Conservation (phyloP, 208 protist genomes). For the Wallacemonas sp. region DNA sequence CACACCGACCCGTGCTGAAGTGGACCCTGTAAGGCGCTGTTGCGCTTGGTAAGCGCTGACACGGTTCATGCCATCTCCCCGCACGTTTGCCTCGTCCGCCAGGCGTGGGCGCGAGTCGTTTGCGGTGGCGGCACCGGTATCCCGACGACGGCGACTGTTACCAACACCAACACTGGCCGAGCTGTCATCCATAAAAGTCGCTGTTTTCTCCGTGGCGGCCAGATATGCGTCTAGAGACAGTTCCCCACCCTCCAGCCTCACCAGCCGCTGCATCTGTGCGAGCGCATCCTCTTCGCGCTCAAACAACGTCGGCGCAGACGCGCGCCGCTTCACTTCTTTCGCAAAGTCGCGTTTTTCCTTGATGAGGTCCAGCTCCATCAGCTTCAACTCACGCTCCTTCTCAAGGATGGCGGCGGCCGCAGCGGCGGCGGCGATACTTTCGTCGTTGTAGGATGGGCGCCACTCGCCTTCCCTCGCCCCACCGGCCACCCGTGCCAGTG, state of each 20-base stretch:
- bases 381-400: conserved; percentile 46
- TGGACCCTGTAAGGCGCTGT: background rate
- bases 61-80: conserved; percentile 26
- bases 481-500: background rate
- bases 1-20: background rate
- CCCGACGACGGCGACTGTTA: too few species aligned
- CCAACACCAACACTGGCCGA: too few species aligned
- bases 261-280: conserved; percentile 37
- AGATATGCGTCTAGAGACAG: conserved; percentile 39
- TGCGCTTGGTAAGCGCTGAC: conserved; percentile 26
- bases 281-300: conserved; percentile 39
- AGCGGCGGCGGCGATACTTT: conserved; percentile 36
- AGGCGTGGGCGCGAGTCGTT: background rate
- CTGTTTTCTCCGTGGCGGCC: conserved; percentile 9
- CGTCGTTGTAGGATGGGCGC: conserved; percentile 12
- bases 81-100: background rate
- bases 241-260: conserved; percentile 23
- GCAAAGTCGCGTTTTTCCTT: conserved; percentile 57
- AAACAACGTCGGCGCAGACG: conserved; percentile 20
- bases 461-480: background rate
- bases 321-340: conserved; percentile 38
- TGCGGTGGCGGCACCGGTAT: too few species aligned
- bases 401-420: conserved; percentile 46
- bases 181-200: conserved; percentile 5
- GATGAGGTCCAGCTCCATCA: conserved; percentile 43